Percentiles rank a stretch among this genome's conserved stretches.
phyloP scores from a whole-genome alignment of 2,329 filamentous ascomycete species.

The Diplodia scrobiculata region DNA sequence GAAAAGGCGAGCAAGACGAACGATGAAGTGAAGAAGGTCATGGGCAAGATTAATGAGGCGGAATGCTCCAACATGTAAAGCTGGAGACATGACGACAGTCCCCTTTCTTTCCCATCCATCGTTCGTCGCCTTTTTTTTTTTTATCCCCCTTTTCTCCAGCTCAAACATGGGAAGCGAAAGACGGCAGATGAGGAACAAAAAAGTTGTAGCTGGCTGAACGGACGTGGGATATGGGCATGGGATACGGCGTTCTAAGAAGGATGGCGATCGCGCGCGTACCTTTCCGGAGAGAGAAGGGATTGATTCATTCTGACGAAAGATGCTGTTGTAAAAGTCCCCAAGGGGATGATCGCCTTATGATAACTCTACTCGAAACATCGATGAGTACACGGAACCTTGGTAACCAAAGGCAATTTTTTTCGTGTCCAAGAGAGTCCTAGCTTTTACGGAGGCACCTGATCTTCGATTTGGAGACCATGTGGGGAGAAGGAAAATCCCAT shows the following conservation, averaged over 20 bases:
- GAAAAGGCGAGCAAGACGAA: neutral
- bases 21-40: neutral
- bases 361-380: neutral
- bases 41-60: neutral
- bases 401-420: too few relatives aligned
- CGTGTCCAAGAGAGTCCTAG: too few relatives aligned
- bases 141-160: neutral
- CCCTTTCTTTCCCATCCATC: too few relatives aligned
- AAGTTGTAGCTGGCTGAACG: neutral
- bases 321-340: neutral
- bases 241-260: neutral
- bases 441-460: too few relatives aligned
- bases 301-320: neutral
- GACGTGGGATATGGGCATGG: neutral
- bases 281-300: neutral
- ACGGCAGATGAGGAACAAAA: neutral
- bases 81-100: neutral
- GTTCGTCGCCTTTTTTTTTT: neutral
- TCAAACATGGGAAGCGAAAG: neutral
- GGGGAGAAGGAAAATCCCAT: too few relatives aligned
- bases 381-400: too few relatives aligned
- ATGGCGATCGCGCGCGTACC: neutral
- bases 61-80: neutral
- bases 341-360: neutral
- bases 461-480: too few relatives aligned